phyloP scores from a whole-genome alignment of 2,329 filamentous ascomycete species.

The Lasiodiplodia gonubiensis region DNA sequence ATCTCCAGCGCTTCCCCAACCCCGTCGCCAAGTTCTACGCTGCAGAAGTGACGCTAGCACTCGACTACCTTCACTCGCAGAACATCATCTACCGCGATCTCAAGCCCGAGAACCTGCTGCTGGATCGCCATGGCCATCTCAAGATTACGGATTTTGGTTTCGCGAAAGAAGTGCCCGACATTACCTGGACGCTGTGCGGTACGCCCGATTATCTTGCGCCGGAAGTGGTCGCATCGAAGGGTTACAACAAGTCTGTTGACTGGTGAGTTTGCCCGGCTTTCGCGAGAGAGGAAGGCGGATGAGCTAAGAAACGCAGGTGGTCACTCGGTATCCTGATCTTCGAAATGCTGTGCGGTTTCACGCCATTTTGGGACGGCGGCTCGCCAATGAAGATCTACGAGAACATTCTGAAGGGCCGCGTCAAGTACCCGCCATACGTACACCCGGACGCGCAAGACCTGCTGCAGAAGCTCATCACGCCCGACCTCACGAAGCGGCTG shows the following conservation, averaged over 20 bases:
- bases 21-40: conserved; percentile 99
- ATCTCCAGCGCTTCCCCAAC: conserved; percentile 88
- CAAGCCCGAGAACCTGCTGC: conserved; percentile 90
- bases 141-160: conserved; percentile 99
- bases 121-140: conserved; percentile 90
- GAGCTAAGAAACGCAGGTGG: conserved; percentile 69
- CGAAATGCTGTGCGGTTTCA: conserved; percentile 99
- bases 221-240: conserved; percentile 98
- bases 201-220: conserved; percentile 97
- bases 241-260: conserved; percentile 99
- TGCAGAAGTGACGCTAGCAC: conserved; percentile 90
- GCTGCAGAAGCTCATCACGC: conserved; percentile 89
- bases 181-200: conserved; percentile 98
- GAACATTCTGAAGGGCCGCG: conserved; percentile 93
- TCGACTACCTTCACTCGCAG: conserved; percentile 92
- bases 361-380: conserved; percentile 97
- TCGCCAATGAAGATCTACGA: conserved; percentile 99
- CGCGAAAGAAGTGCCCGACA: conserved; percentile 96
- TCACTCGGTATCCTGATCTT: conserved; percentile 97
- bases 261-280: conserved; percentile 68
- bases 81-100: conserved; percentile 98
- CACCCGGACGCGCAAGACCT: conserved; percentile 93
- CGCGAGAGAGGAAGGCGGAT: conserved; percentile 24
- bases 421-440: conserved; percentile 97
- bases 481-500: conserved; percentile 90